Conservation (phyloP, 352 stramenopile species). For the Thraustochytrium sp. region DNA sequence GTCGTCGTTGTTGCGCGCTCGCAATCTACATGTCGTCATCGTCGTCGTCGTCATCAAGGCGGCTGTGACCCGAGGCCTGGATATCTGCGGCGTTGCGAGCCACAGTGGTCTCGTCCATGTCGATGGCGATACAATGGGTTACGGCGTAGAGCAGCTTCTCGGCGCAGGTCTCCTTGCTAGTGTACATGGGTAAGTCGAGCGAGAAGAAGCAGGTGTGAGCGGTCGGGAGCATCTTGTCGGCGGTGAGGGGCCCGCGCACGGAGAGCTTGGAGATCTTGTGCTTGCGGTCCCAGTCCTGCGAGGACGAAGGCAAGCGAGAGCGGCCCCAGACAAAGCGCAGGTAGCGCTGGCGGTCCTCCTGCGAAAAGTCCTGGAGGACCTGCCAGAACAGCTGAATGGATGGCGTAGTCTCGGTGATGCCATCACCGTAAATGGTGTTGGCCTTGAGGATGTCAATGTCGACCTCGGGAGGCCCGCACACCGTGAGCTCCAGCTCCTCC, state of each 20-base stretch:
- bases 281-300: slow-evolving; percentile 53
- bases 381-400: slow-evolving; percentile 81
- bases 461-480: slow-evolving; percentile 47
- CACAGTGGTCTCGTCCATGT: slow-evolving; percentile 41
- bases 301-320: slow-evolving; percentile 64
- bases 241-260: slow-evolving; percentile 30
- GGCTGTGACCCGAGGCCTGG: background rate
- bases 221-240: slow-evolving; percentile 62
- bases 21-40: slow-evolving; percentile 16
- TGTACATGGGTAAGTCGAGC: slow-evolving; percentile 61
- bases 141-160: slow-evolving; percentile 43
- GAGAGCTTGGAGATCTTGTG: slow-evolving; percentile 57
- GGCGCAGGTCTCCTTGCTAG: slow-evolving; percentile 54
- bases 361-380: slow-evolving; percentile 70
- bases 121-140: slow-evolving; percentile 39
- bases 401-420: slow-evolving; percentile 69
- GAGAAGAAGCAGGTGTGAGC: slow-evolving; percentile 69
- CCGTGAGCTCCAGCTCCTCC: slow-evolving; percentile 50
- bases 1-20: no score
- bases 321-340: slow-evolving; percentile 81
- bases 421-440: slow-evolving; percentile 72
- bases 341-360: slow-evolving; percentile 79
- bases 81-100: slow-evolving; percentile 24
- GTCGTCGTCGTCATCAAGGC: slow-evolving; percentile 11
- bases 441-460: slow-evolving; percentile 51